phyloP scores from a whole-genome alignment of 192 early-diverging fungal species.

The Umbelopsis vinacea region DNA sequence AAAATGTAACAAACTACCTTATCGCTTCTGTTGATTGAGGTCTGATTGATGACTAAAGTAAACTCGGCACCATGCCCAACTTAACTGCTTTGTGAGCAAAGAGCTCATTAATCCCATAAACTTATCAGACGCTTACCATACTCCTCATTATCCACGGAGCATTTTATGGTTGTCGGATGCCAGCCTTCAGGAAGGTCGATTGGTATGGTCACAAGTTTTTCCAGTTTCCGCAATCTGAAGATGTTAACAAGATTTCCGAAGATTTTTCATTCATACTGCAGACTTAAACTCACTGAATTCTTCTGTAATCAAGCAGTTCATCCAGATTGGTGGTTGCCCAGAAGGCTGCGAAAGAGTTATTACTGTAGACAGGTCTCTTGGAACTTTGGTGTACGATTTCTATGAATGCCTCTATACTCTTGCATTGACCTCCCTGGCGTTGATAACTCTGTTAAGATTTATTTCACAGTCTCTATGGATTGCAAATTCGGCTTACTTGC shows the following conservation, averaged over 20 bases:
- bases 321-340: not conserved
- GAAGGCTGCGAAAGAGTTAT: not conserved
- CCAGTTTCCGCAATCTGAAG: not conserved
- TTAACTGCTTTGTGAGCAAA: not conserved
- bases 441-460: not conserved
- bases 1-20: not conserved
- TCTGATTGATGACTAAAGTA: not conserved
- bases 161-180: not conserved
- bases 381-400: not conserved
- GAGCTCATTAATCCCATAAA: not conserved
- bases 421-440: not conserved
- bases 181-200: not conserved
- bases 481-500: not conserved
- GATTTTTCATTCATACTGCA: not conserved
- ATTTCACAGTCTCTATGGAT: no score
- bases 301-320: conserved; percentile 4
- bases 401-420: not conserved
- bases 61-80: not conserved
- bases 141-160: not conserved
- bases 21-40: not conserved
- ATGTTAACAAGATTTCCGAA: not conserved
- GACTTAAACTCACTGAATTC: not conserved
- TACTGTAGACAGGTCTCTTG: not conserved
- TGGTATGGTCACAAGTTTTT: not conserved
- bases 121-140: not conserved